Evolutionary conservation across 352 stramenopile genomes (phyloP).

Genomic region (Plasmopara muralis): DNA sequence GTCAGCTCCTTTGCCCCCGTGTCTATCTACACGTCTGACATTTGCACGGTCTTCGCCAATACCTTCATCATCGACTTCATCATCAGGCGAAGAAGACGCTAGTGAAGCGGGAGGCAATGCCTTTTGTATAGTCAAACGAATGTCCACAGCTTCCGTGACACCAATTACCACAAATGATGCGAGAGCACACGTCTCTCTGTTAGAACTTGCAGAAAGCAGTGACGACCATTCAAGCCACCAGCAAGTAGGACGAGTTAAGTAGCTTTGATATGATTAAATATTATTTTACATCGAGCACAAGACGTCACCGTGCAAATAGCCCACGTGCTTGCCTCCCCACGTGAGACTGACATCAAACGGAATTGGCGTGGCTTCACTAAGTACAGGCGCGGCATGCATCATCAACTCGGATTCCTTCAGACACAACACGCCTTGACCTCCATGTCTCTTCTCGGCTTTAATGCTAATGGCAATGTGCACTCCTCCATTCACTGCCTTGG

Average conservation of each 20-base stretch:
- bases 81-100: slow-evolving; percentile 14
- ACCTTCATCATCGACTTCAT: slow-evolving; percentile 24
- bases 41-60: slow-evolving; percentile 10
- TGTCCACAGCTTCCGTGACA: not conserved
- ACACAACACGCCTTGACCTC: slow-evolving; percentile 58
- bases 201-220: slow-evolving; percentile 36
- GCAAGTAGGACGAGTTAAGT: slow-evolving; percentile 7
- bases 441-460: slow-evolving; percentile 46
- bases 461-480: slow-evolving; percentile 71
- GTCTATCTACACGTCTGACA: slow-evolving; percentile 21
- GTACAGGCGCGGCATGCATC: slow-evolving; percentile 31
- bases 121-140: slow-evolving; percentile 8
- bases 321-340: slow-evolving; percentile 65
- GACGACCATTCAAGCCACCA: slow-evolving; percentile 1
- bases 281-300: slow-evolving; percentile 36
- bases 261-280: slow-evolving; percentile 16
- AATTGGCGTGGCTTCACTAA: slow-evolving; percentile 39
- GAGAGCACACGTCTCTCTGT: slow-evolving; percentile 35
- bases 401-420: slow-evolving; percentile 56
- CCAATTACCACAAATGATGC: slow-evolving; percentile 3
- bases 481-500: slow-evolving; percentile 57
- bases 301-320: slow-evolving; percentile 42
- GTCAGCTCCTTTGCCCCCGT: slow-evolving; percentile 27
- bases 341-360: slow-evolving; percentile 66
- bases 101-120: slow-evolving; percentile 17